These are phyloP conservation scores for Botrytis byssoidea DNA, from an alignment of 2,329 filamentous ascomycete species.

Conservation along the genomic window DNA sequence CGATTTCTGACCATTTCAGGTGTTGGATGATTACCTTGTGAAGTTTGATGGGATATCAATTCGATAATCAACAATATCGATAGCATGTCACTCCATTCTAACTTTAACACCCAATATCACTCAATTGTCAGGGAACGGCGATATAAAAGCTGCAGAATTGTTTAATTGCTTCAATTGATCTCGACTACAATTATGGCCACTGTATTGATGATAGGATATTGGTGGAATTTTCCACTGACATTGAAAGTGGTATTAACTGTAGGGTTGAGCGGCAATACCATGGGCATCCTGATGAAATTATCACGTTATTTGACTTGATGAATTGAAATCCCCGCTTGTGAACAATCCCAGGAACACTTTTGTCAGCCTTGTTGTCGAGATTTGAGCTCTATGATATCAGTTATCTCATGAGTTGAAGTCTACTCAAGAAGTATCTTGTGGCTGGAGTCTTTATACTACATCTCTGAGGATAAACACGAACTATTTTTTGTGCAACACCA, in stretches of 20 bases:
- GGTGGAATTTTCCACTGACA: not conserved
- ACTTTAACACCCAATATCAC: not conserved
- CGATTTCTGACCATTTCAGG: not conserved
- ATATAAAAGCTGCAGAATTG: not conserved
- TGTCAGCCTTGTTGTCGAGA: not conserved
- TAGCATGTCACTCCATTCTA: not conserved
- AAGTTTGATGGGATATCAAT: not conserved
- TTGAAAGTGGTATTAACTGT: not conserved
- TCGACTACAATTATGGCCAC: not conserved
- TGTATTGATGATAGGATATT: not conserved
- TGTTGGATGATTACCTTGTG: not conserved
- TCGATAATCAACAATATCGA: not conserved
- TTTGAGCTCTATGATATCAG: not conserved
- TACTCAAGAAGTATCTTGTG: not conserved
- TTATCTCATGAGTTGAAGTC: rapidly evolving
- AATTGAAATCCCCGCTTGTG: not conserved
- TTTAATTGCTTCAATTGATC: not conserved
- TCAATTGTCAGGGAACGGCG: not conserved
- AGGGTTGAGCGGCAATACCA: not conserved
- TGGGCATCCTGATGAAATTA: not conserved
- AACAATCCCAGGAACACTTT: not conserved
- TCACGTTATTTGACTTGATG: not conserved
- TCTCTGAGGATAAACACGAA: not conserved
- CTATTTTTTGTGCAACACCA: not conserved
- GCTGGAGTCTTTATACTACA: rapidly evolving